Evolutionary conservation across 352 stramenopile species (phyloP).

Genomic region (Globisporangium yorkense): DNA sequence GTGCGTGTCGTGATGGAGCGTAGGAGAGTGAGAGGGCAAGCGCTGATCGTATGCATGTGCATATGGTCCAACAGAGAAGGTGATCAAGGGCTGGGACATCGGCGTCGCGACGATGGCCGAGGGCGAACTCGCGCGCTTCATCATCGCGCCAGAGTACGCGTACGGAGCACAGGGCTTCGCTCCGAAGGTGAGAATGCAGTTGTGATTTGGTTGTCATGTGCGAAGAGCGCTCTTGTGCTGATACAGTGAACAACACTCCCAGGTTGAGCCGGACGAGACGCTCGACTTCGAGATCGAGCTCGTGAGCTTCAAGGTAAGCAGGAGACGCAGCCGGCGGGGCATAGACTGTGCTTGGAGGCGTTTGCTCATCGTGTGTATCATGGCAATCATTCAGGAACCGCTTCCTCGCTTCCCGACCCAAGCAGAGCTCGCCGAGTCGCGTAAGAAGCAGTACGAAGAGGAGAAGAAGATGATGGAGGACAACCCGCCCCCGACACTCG

Average conservation of each 20-base stretch:
- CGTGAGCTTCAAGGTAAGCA: slow-evolving; percentile 56
- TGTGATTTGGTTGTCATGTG: neutral
- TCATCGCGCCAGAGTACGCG: slow-evolving; percentile 76
- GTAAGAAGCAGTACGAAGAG: slow-evolving; percentile 77
- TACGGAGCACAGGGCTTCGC: slow-evolving; percentile 77
- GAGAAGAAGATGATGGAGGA: slow-evolving; percentile 82
- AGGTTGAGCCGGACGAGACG: slow-evolving; percentile 77
- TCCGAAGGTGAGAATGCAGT: slow-evolving; percentile 36
- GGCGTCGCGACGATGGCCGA: slow-evolving; percentile 74
- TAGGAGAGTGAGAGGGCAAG: no score
- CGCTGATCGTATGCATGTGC: neutral
- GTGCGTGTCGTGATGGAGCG: slow-evolving; percentile 20
- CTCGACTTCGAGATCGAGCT: slow-evolving; percentile 87
- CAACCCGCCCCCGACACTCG: slow-evolving; percentile 73
- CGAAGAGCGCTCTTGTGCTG: no score
- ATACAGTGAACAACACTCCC: no score
- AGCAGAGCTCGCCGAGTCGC: slow-evolving; percentile 75
- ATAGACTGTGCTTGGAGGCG: no score
- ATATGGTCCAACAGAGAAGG: slow-evolving; percentile 45
- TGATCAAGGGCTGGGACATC: slow-evolving; percentile 86
- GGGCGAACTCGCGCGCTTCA: slow-evolving; percentile 76
- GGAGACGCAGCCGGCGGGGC: neutral
- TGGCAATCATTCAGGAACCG: slow-evolving; percentile 35
- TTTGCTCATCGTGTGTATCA: neutral
- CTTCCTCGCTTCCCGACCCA: slow-evolving; percentile 79